These are phyloP conservation scores for Isabelozyma gotoi DNA, from an alignment of 805 yeast genomes.

Conservation along the genomic window DNA sequence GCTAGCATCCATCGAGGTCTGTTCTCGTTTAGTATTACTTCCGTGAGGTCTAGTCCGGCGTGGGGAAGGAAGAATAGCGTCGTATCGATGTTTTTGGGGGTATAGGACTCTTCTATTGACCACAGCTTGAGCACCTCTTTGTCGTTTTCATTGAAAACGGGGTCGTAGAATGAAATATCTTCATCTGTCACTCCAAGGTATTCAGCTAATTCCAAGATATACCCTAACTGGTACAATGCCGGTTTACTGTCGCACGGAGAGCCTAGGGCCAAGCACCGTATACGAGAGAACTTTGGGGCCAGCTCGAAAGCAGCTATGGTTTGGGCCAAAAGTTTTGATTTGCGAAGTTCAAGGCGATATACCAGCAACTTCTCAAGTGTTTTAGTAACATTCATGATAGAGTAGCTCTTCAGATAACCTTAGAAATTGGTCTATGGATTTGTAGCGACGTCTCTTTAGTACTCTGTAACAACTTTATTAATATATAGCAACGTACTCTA, in stretches of 20 bases:
- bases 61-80: slow-evolving; percentile 69
- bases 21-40: slow-evolving; percentile 29
- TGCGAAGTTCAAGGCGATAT: background rate
- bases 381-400: no score
- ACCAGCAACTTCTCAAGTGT: background rate
- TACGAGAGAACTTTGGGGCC: slow-evolving; percentile 13
- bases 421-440: no score
- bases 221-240: slow-evolving; percentile 67
- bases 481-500: no score
- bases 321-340: background rate
- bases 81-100: slow-evolving; percentile 2
- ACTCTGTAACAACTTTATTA: no score
- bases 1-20: slow-evolving; percentile 46
- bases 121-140: slow-evolving; percentile 17
- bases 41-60: slow-evolving; percentile 61
- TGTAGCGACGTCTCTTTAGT: no score
- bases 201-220: slow-evolving; percentile 43
- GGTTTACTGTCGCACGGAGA: slow-evolving; percentile 56
- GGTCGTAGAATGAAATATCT: slow-evolving; percentile 59
- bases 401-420: no score
- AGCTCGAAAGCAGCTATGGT: background rate
- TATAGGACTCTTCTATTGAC: slow-evolving; percentile 15
- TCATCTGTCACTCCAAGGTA: slow-evolving; percentile 10
- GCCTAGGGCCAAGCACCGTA: slow-evolving; percentile 75
- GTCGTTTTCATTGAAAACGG: slow-evolving; percentile 56